These are phyloP conservation scores for Citrus reticulata DNA, from an alignment of 345 rosid genomes.

Conservation along the genomic window DNA sequence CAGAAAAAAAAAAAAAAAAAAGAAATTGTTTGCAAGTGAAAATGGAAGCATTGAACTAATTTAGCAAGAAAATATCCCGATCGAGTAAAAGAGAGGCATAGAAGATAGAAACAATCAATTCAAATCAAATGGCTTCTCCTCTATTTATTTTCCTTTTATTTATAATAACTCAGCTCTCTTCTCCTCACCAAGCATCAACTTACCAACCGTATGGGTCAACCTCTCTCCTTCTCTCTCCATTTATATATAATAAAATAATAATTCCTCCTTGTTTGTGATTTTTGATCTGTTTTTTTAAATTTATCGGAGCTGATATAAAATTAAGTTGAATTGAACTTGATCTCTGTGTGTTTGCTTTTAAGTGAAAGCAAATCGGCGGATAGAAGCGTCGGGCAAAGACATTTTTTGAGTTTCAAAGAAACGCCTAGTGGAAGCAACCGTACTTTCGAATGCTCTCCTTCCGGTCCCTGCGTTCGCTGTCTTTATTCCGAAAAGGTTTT, in stretches of 20 bases:
- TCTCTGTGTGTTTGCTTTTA: too few relatives aligned
- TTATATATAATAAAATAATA: background rate
- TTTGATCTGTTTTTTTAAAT: background rate
- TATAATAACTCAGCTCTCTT: background rate
- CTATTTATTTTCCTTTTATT: background rate
- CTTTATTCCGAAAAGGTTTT: constrained; percentile 74
- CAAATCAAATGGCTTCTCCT: background rate
- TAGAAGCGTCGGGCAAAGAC: constrained; percentile 45
- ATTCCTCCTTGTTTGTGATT: background rate
- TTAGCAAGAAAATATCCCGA: background rate
- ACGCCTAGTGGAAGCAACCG: constrained; percentile 55
- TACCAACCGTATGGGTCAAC: background rate
- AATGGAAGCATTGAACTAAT: background rate
- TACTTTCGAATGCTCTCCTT: constrained; percentile 80
- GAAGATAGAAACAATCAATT: background rate
- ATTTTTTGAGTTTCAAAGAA: constrained; percentile 64
- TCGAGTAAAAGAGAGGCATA: background rate
- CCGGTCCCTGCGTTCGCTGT: constrained; percentile 92
- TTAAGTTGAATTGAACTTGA: too few relatives aligned
- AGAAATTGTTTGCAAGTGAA: too few relatives aligned
- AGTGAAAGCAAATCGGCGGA: constrained; percentile 14
- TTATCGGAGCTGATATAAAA: too few relatives aligned
- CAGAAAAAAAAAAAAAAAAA: too few relatives aligned
- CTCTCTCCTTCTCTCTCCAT: background rate
- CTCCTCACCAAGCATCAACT: background rate